These are phyloP conservation scores for Apophysomyces variabilis DNA, from an alignment of 371 early-diverging fungal species.

Conservation along the genomic window DNA sequence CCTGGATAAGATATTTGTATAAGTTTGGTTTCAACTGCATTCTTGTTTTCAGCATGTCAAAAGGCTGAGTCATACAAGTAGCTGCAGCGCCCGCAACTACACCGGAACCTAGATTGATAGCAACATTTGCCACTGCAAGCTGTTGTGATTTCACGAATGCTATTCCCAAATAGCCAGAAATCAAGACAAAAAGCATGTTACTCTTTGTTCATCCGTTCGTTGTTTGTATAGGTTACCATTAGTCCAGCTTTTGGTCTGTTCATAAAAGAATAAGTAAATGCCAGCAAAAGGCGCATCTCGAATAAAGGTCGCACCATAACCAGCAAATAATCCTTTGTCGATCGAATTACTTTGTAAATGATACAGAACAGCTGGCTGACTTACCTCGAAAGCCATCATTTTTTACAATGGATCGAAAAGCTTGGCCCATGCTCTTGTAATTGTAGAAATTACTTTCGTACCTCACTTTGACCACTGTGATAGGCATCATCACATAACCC, in stretches of 20 bases:
- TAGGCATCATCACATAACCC: conserved; percentile 93
- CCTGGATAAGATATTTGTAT: conserved; percentile 68
- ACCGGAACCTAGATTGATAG: conserved; percentile 54
- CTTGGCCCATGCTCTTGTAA: conserved; percentile 69
- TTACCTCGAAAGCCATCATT: conserved; percentile 65
- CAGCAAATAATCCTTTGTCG: conserved; percentile 79
- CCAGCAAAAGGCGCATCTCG: conserved; percentile 97
- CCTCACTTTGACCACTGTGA: conserved; percentile 91
- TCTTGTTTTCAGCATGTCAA: conserved; percentile 92
- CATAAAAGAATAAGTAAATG: conserved; percentile 93
- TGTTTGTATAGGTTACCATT: conserved; percentile 40
- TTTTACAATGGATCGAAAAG: conserved; percentile 65
- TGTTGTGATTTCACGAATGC: conserved; percentile 5
- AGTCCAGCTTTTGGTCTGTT: conserved; percentile 63
- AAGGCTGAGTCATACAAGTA: conserved; percentile 89
- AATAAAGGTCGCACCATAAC: conserved; percentile 89
- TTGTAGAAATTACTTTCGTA: conserved; percentile 91
- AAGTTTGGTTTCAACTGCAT: conserved; percentile 86
- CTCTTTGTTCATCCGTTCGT: neutral
- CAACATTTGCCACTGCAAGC: conserved; percentile 39
- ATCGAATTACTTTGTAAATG: neutral
- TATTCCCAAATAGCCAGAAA: neutral
- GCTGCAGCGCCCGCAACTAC: conserved; percentile 76
- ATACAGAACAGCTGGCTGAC: conserved; percentile 5
- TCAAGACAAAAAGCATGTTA: neutral